Evolutionary conservation across 176 grass and related monocot genomes (phyloP).

Genomic region (Oryza officinalis): DNA sequence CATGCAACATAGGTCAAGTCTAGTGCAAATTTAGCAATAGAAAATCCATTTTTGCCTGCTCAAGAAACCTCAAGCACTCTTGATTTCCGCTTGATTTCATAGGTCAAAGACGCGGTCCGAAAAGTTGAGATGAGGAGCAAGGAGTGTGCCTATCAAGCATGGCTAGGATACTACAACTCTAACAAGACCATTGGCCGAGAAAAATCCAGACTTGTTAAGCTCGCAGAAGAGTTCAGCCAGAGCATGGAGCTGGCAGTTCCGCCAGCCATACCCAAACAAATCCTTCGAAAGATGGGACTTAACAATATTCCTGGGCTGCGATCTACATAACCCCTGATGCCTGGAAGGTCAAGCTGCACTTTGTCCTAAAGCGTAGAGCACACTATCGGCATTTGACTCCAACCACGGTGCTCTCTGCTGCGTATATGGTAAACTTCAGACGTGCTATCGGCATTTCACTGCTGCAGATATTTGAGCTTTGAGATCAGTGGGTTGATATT

Average conservation of each 20-base stretch:
- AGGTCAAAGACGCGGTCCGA: slow-evolving; percentile 59
- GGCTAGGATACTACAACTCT: slow-evolving; percentile 92
- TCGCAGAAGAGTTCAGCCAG: slow-evolving; percentile 85
- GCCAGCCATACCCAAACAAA: slow-evolving; percentile 68
- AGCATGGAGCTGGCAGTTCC: slow-evolving; percentile 71
- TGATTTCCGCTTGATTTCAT: slow-evolving; percentile 35
- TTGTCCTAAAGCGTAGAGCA: background rate
- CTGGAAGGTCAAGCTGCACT: background rate
- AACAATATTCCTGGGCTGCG: slow-evolving; percentile 59
- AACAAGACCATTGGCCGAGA: slow-evolving; percentile 59
- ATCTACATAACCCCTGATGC: slow-evolving; percentile 24
- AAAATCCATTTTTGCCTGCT: background rate
- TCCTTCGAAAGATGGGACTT: slow-evolving; percentile 90
- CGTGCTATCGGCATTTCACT: background rate
- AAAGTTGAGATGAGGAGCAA: slow-evolving; percentile 69
- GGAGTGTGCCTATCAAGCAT: slow-evolving; percentile 89
- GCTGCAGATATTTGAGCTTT: background rate
- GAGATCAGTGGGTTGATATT: slow-evolving; percentile 21
- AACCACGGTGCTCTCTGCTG: background rate
- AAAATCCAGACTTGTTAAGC: slow-evolving; percentile 70
- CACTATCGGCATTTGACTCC: background rate
- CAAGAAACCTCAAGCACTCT: slow-evolving; percentile 1
- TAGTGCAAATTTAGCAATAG: background rate
- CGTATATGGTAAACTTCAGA: background rate
- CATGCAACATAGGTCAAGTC: background rate